Percentiles rank a stretch among this genome's conserved stretches.
Evolutionary conservation across 331 rosid genomes (phyloP).

Genomic region (Phaseolus coccineus): DNA sequence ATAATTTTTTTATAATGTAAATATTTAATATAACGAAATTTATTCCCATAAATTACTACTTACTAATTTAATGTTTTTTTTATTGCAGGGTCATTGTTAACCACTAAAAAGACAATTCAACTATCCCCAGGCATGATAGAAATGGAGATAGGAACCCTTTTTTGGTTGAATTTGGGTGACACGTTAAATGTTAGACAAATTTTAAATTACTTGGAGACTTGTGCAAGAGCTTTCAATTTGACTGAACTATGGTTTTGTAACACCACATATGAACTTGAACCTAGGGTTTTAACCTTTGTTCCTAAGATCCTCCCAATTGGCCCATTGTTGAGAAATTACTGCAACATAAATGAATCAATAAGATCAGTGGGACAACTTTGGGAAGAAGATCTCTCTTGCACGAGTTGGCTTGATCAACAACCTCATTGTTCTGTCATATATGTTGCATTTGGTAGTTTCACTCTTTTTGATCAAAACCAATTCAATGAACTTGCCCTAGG

Average conservation of each 20-base stretch:
- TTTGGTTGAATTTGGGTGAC: neutral
- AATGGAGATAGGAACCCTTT: neutral
- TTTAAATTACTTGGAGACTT: neutral
- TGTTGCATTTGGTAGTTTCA: slow-evolving; percentile 43
- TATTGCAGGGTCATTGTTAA: neutral
- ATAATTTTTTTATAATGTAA: too few relatives aligned
- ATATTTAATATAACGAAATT: too few relatives aligned
- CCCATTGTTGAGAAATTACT: slow-evolving; percentile 32
- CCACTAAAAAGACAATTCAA: neutral
- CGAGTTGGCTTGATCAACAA: slow-evolving; percentile 51
- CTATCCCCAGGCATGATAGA: neutral
- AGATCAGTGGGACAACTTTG: slow-evolving; percentile 44
- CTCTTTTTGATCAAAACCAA: slow-evolving; percentile 39
- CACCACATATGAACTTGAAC: slow-evolving; percentile 48
- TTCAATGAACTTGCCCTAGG: slow-evolving; percentile 52
- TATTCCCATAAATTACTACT: too few relatives aligned
- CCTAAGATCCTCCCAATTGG: slow-evolving; percentile 48
- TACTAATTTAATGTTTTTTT: too few relatives aligned
- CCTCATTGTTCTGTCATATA: slow-evolving; percentile 18
- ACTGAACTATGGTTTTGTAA: slow-evolving; percentile 44
- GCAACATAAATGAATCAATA: neutral
- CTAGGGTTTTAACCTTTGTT: slow-evolving; percentile 7
- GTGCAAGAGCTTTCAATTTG: neutral
- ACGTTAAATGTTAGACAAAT: fast-evolving
- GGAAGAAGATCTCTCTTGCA: slow-evolving; percentile 48